phyloP scores from a whole-genome alignment of 345 rosid genomes.

The rapeseed (Brassica napus) region Da-Ae NC_063452.1:1973501-1974000 shows the following conservation, averaged over 20 bases:
- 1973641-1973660: too few relatives aligned
- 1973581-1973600: not conserved
- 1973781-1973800: constrained; percentile 1
- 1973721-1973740: too few relatives aligned
- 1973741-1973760: not conserved
- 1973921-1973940: not conserved
- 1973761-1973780: not conserved
- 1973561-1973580: not conserved
- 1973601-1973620: not conserved
- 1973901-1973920: constrained; percentile 21
- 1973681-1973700: too few relatives aligned
- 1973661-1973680: too few relatives aligned
- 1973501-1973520: not conserved
- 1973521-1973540: not conserved
- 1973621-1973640: too few relatives aligned
- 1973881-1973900: not conserved
- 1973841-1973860: not conserved
- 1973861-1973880: constrained; percentile 11
- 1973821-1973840: not conserved
- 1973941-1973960: constrained; percentile 2
- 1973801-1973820: constrained; percentile 19
- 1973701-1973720: too few relatives aligned
- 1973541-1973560: too few relatives aligned
- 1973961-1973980: constrained; percentile 33
- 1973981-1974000: constrained; percentile 31